Conservation (phyloP, 2,329 filamentous ascomycete genomes). For the Geosmithia putterillii region DNA sequence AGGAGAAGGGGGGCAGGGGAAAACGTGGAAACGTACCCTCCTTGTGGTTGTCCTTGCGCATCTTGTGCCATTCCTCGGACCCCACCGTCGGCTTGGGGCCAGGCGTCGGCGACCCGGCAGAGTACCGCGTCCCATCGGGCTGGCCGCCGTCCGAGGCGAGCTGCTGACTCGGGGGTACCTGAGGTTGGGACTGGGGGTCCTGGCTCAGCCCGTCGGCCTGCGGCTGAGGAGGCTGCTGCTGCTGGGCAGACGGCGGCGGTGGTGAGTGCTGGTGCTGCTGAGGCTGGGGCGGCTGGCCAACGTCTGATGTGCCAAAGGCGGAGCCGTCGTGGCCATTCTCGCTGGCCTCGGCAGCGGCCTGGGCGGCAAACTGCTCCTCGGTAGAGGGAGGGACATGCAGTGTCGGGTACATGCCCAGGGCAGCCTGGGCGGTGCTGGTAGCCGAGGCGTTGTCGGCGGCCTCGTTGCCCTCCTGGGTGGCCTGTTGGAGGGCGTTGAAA, state of each 20-base stretch:
- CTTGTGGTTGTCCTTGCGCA: conserved; percentile 96
- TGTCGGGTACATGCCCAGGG: conserved; percentile 47
- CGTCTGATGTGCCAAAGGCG: conserved; percentile 14
- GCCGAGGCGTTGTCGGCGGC: conserved; percentile 25
- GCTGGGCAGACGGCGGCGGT: conserved; percentile 2
- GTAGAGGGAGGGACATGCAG: conserved; percentile 45
- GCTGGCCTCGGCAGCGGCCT: conserved; percentile 21
- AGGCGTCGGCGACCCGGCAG: conserved; percentile 8
- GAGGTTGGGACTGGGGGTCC: conserved; percentile 7
- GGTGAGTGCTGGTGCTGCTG: conserved; percentile 3
- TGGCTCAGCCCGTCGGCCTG: conserved; percentile 14
- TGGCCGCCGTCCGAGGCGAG: conserved; percentile 23
- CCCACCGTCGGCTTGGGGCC: conserved; percentile 76
- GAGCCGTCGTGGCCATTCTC: conserved; percentile 19
- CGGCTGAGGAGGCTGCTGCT: neutral
- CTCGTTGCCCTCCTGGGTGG: conserved; percentile 26
- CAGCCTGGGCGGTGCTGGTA: conserved; percentile 47
- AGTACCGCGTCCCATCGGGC: neutral
- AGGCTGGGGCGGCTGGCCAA: conserved; percentile 1
- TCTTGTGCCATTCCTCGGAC: conserved; percentile 95
- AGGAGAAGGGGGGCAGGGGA: neutral
- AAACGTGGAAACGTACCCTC: conserved; percentile 52
- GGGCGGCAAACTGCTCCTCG: conserved; percentile 47
- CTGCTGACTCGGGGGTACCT: conserved; percentile 12
- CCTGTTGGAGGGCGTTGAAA: conserved; percentile 44